Conservation (phyloP, 2,329 filamentous ascomycete genomes). For the Rugonectria rugulosa region DNA sequence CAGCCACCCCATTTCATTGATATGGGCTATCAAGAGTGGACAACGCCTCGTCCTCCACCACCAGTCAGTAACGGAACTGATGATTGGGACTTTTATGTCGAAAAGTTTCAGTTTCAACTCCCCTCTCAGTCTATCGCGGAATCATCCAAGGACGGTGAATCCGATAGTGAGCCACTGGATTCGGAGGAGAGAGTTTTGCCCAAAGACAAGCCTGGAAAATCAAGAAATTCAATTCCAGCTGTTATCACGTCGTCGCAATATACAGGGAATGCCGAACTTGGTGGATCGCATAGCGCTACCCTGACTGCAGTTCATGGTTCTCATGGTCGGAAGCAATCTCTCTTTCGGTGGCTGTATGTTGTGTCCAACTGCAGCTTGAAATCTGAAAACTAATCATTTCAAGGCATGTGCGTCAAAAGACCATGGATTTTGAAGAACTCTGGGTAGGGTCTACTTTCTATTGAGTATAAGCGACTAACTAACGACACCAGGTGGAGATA, state of each 20-base stretch:
- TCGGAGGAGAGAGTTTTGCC: constrained; percentile 31
- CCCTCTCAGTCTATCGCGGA: constrained; percentile 30
- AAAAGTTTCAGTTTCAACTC: constrained; percentile 39
- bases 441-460: constrained; percentile 39
- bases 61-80: constrained; percentile 31
- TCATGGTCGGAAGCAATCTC: constrained; percentile 40
- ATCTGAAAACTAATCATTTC: constrained; percentile 22
- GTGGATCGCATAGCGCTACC: constrained; percentile 45
- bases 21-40: background rate
- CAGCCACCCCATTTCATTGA: constrained; percentile 6
- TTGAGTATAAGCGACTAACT: background rate
- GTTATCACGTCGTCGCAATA: constrained; percentile 47
- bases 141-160: constrained; percentile 37
- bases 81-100: constrained; percentile 41
- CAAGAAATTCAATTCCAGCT: constrained; percentile 27
- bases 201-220: constrained; percentile 22
- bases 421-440: constrained; percentile 53
- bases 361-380: too few relatives aligned
- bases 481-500: constrained; percentile 42
- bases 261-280: constrained; percentile 47
- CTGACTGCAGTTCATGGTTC: constrained; percentile 47
- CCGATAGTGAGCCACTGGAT: constrained; percentile 40
- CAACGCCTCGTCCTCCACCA: constrained; percentile 5
- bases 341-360: constrained; percentile 53
- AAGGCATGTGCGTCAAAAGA: constrained; percentile 49